Evolutionary conservation across 495 filamentous ascomycete genomes (phyloP).

Genomic region (Antarctomyces pellizariae): DNA sequence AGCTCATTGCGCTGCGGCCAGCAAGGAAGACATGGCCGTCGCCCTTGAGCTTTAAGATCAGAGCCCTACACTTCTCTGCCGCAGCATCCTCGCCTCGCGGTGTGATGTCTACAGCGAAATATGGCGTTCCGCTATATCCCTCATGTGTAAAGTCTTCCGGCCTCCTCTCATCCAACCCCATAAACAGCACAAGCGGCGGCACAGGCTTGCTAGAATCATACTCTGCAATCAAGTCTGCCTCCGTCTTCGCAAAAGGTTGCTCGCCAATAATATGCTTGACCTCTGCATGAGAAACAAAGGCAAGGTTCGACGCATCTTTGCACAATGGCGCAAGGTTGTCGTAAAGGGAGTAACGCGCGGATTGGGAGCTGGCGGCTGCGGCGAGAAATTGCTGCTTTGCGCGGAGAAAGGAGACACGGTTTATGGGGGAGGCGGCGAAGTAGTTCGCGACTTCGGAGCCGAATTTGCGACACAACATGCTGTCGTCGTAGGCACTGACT

Average conservation of each 20-base stretch:
- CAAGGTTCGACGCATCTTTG: slow-evolving; percentile 27
- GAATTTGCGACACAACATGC: slow-evolving; percentile 69
- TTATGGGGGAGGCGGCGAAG: slow-evolving; percentile 52
- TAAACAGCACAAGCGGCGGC: slow-evolving; percentile 51
- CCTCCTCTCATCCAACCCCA: slow-evolving; percentile 55
- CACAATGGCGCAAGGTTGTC: slow-evolving; percentile 58
- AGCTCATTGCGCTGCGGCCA: slow-evolving; percentile 28
- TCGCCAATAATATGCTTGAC: slow-evolving; percentile 45
- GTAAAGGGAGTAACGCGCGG: slow-evolving; percentile 50
- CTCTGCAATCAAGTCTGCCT: slow-evolving; percentile 44
- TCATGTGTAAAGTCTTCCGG: slow-evolving; percentile 18
- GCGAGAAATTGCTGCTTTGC: slow-evolving; percentile 57
- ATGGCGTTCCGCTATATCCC: slow-evolving; percentile 50
- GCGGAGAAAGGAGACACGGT: slow-evolving; percentile 63
- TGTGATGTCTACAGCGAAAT: slow-evolving; percentile 78
- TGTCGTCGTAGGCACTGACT: slow-evolving; percentile 36
- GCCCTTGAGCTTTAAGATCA: no score
- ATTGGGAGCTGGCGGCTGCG: slow-evolving; percentile 46
- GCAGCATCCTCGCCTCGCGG: no score
- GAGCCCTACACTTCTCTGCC: no score
- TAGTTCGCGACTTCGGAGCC: slow-evolving; percentile 86
- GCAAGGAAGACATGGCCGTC: no score
- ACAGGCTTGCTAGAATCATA: slow-evolving; percentile 51
- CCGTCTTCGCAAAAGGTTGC: slow-evolving; percentile 43
- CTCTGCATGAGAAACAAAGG: slow-evolving; percentile 36